Conservation (phyloP, 2,329 filamentous ascomycete genomes). For the Alternaria arborescens region DNA sequence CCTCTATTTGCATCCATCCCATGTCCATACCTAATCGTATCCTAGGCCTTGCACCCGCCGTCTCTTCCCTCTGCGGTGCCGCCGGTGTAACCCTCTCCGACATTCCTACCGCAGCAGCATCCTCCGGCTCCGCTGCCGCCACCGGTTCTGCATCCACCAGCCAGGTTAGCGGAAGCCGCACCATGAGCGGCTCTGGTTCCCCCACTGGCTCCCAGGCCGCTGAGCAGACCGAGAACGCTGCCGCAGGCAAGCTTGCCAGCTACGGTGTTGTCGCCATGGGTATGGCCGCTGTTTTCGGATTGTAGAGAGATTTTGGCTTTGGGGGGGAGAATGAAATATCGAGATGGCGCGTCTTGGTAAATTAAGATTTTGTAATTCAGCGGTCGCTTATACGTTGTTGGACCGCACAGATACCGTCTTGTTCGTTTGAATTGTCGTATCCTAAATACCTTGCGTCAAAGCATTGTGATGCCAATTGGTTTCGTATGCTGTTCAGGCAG, state of each 20-base stretch:
- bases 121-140: conserved; percentile 9
- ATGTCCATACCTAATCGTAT: neutral
- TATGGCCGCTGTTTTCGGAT: conserved; percentile 32
- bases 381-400: neutral
- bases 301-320: conserved; percentile 21
- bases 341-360: neutral
- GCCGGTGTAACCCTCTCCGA: conserved; percentile 38
- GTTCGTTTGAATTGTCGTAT: neutral
- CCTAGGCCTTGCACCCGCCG: conserved; percentile 34
- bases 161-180: conserved; percentile 3
- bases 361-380: neutral
- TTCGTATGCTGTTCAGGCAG: conserved; percentile 17
- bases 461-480: neutral
- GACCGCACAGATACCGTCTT: neutral
- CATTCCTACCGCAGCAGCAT: conserved; percentile 25
- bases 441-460: neutral
- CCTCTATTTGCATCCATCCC: neutral
- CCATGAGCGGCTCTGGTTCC: conserved; percentile 9
- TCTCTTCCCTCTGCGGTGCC: conserved; percentile 38
- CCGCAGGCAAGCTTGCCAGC: conserved; percentile 28
- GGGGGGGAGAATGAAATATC: neutral
- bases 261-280: conserved; percentile 37
- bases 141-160: conserved; percentile 14
- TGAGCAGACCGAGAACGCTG: conserved; percentile 27
- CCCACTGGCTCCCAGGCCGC: conserved; percentile 11